Base-by-base conservation (phyloP, 1,284 basidiomycete species). In the Termitomyces sp. region DNA sequence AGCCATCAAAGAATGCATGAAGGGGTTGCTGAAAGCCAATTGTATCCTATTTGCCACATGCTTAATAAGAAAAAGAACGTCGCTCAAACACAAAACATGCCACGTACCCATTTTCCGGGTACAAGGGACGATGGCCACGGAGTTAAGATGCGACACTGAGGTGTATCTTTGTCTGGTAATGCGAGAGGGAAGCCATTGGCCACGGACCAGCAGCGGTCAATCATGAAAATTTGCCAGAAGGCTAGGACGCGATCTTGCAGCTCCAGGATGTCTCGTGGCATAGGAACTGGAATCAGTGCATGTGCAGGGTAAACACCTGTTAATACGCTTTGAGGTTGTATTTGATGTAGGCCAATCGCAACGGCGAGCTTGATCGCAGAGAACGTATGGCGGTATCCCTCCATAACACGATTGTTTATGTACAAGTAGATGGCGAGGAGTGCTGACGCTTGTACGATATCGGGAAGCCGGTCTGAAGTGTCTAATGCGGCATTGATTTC, bases 161-260 rank as follows among this genome's bases (percentile, higher is more conserved):
- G 70, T 52, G 72, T 69, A 51, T 77, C 74, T 53, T 77, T 76
- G 54, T 80, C 78, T 9, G 78, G 75, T 5, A 81, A 68, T 4
- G 76, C 78, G 16, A 76, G 70, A 14, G 79, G 79, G 24, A 82
- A 68, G 1, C 78, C 79, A 56, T 75, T 77, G 7, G 74, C 75
- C 9, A 78, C 74, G 19, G 78, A 74, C 79, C 81, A 83, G 26
- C 76, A 77, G 30, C 80, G 72, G 60, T 84, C 81, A 18, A 83
- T 72, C 62, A 76, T 74, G 61, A 79, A 83, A 14, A 81, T 74
- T 62, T 82, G 78, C 80, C 81, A 83, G 62, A 83, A 83, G 10
- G 77, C 72, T 5, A 74, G 66, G 24, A 81, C 69, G 37, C 77
- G 71, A 55, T 83, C 79, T 31, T 68, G 66, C 48, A 75, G 67